These are phyloP conservation scores for Aspergillus saccharolyticus DNA, from an alignment of 495 filamentous ascomycete species.

Conservation along the genomic window DNA sequence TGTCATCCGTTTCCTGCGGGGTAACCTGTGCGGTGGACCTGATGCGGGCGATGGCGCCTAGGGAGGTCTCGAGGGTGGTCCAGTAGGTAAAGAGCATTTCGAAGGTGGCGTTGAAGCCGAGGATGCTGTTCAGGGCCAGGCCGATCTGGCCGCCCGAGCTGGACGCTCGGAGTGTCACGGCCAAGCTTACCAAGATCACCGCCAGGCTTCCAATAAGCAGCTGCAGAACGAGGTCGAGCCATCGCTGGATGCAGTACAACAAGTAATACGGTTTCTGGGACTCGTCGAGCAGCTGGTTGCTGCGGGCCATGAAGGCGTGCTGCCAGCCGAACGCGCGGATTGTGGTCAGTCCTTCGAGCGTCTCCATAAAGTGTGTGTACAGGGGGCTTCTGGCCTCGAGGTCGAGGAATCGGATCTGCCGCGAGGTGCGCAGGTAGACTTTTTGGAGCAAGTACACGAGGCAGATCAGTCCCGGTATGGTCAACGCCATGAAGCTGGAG, in stretches of 20 bases:
- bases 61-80: not conserved
- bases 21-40: not conserved
- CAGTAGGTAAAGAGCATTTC: not conserved
- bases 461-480: not conserved
- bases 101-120: not conserved
- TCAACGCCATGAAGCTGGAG: too few relatives aligned
- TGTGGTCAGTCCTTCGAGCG: not conserved
- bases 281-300: not conserved
- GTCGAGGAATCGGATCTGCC: not conserved
- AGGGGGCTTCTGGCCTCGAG: not conserved
- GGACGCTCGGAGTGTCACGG: not conserved
- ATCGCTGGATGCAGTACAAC: not conserved
- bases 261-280: not conserved
- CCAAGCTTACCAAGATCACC: not conserved
- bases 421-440: not conserved
- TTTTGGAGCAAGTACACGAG: not conserved
- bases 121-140: not conserved
- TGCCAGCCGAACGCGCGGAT: not conserved
- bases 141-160: not conserved
- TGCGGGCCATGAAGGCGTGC: not conserved
- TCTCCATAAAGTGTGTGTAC: not conserved
- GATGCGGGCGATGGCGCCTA: not conserved
- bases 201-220: not conserved
- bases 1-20: not conserved
- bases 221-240: not conserved